These are phyloP conservation scores for Hypoxylon sp. DNA, from an alignment of 2,329 filamentous ascomycete species.

Conservation along the genomic window DNA sequence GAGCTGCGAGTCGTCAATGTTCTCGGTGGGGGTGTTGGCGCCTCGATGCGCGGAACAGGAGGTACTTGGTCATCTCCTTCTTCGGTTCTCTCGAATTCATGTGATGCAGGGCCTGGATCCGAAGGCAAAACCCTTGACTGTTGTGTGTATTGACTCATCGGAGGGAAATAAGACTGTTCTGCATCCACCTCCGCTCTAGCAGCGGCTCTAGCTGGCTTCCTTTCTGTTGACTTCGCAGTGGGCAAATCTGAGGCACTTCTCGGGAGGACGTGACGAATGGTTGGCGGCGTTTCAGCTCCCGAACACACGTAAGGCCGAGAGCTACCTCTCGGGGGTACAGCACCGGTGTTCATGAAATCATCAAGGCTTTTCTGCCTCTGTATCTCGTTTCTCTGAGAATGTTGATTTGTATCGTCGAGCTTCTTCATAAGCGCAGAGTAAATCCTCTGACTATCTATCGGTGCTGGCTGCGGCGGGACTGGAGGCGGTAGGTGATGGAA, in stretches of 20 bases:
- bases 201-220: not conserved
- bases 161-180: not conserved
- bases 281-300: constrained; percentile 21
- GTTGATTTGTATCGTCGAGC: constrained; percentile 52
- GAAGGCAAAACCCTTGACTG: constrained; percentile 9
- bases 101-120: not conserved
- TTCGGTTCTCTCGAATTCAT: constrained; percentile 36
- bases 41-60: constrained; percentile 15
- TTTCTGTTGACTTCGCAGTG: constrained; percentile 15
- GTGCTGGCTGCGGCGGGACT: constrained; percentile 35
- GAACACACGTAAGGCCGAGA: constrained; percentile 21
- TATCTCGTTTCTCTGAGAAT: constrained; percentile 28
- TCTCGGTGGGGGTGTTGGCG: constrained; percentile 37
- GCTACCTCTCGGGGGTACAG: constrained; percentile 35
- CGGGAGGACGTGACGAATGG: constrained; percentile 40
- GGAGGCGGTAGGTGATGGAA: constrained; percentile 17
- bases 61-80: not conserved
- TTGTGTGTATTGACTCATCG: not conserved
- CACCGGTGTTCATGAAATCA: constrained; percentile 22
- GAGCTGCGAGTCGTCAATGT: constrained; percentile 54
- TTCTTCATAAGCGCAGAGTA: constrained; percentile 71
- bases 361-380: constrained; percentile 34
- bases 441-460: constrained; percentile 64
- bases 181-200: not conserved
- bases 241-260: constrained; percentile 35